Base-by-base conservation (phyloP, 73 alveolate species). In the Tetrahymena elliotti region DNA sequence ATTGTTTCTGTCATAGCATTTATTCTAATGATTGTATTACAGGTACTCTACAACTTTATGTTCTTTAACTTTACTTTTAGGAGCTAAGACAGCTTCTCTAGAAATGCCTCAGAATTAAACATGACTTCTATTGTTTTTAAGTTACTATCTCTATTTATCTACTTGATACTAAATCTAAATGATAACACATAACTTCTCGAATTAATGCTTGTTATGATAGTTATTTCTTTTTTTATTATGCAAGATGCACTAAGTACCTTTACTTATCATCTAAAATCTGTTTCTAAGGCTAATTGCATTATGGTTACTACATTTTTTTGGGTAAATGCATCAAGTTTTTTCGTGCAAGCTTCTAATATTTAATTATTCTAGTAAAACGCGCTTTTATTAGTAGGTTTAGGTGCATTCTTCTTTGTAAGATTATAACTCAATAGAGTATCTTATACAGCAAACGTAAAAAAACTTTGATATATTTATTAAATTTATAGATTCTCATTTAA, bases 341-440 rank as follows among this genome's bases (percentile, higher is more conserved):
- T 68, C n/a, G 34, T 68, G n/a, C 20, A 27, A 27, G 88, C 88
- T 68, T n/a, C 88, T 27, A 31, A 68, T n/a, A 68, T 68, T 10
- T 24, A 3, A n/a, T 31, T 68, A 68, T 68, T 68, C n/a, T 27
- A 68, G 36, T 31, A 94, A 53, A 94, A 94, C 38, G 96, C 93
- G 12, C 93, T 94, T 33, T 84, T 94, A 4, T 36, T 94, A 10
- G 96, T 94, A 38, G 96, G 96, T 6, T 83, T 94, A 37, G 96
- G 96, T 82, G 93, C 93, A 36, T 84, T 93, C 20, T 94, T 94
- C 27, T 94, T 94, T 33, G 82, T 94, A 83, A 94, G 83, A 84
- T 84, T 94, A 24, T 38, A 53, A 34, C 92, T 94, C 1, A 94
- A 94, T 27, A 83, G 83, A 35, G 39, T 93, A 35, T 82, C 53